Evolutionary conservation across 2,329 filamentous ascomycete species (phyloP).

Genomic region (Thielaviopsis musarum): DNA sequence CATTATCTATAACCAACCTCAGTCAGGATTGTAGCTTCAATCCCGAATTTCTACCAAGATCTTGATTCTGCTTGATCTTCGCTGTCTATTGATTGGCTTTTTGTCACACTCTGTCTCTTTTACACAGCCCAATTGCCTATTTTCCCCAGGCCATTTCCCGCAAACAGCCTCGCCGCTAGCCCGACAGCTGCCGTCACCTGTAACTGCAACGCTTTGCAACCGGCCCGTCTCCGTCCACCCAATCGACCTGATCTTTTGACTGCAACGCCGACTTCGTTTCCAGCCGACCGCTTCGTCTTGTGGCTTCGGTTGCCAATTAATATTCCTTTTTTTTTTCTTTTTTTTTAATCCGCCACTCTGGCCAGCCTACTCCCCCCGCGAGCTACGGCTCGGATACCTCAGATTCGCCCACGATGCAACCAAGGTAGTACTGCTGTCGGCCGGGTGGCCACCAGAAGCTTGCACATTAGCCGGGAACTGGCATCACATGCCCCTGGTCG

Average conservation of each 20-base stretch:
- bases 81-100: not conserved
- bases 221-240: not conserved
- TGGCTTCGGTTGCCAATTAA: not conserved
- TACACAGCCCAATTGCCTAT: not conserved
- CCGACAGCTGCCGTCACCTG: not conserved
- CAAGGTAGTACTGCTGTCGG: slow-evolving; percentile 11
- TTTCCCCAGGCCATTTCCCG: not conserved
- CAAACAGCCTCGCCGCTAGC: not conserved
- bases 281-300: not conserved
- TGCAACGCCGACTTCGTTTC: not conserved
- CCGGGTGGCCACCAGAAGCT: slow-evolving; percentile 10
- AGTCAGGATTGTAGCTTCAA: not conserved
- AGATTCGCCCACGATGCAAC: slow-evolving; percentile 12
- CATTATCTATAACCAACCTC: not conserved
- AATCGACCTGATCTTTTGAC: not conserved
- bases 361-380: slow-evolving; percentile 12
- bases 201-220: not conserved
- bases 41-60: not conserved
- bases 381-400: slow-evolving; percentile 14
- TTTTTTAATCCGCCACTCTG: slow-evolving; percentile 11
- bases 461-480: slow-evolving; percentile 1
- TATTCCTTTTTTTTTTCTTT: not conserved
- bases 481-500: slow-evolving; percentile 1
- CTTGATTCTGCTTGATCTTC: not conserved
- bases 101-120: not conserved